A percentile compares a stretch with the other conserved stretches of the same genome.
Conservation (phyloP, 345 rosid genomes). For the Citrus hindsii region DNA sequence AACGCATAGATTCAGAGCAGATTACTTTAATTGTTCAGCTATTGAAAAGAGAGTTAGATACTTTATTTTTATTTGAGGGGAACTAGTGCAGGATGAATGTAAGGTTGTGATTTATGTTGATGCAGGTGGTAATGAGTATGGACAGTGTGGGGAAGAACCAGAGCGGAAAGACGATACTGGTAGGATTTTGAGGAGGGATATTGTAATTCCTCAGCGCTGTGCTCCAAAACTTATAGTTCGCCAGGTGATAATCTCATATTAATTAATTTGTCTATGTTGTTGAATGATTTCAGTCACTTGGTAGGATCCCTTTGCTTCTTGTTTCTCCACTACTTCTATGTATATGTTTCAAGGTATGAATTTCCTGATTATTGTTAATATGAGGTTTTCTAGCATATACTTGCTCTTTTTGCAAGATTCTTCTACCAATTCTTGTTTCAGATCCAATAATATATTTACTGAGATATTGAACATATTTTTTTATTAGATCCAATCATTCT, state of each 20-base stretch:
- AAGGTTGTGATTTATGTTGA: constrained; percentile 5
- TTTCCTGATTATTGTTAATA: not conserved
- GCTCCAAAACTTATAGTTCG: constrained; percentile 82
- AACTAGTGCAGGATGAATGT: not conserved
- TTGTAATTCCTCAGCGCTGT: constrained; percentile 92
- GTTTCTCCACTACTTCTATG: not conserved
- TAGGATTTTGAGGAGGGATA: constrained; percentile 79
- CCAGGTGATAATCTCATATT: constrained; percentile 49
- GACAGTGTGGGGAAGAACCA: constrained; percentile 99
- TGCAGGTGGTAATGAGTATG: constrained; percentile 97
- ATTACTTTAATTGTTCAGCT: not conserved
- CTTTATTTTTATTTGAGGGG: not conserved
- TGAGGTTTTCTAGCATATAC: not conserved
- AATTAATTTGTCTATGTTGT: not conserved
- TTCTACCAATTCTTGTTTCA: not conserved
- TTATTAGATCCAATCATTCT: not conserved
- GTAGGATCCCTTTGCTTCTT: not conserved
- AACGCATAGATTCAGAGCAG: not conserved
- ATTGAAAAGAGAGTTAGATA: not conserved
- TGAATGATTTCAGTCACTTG: not conserved
- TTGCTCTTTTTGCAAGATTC: not conserved
- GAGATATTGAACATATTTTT: not conserved
- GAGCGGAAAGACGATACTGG: constrained; percentile 81
- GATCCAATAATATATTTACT: not conserved
- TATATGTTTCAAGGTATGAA: not conserved